Evolutionary conservation across 441 rosid species (phyloP), one percentile per base, ranked within the genome.

Genomic region (Adansonia gregorii): DNA sequence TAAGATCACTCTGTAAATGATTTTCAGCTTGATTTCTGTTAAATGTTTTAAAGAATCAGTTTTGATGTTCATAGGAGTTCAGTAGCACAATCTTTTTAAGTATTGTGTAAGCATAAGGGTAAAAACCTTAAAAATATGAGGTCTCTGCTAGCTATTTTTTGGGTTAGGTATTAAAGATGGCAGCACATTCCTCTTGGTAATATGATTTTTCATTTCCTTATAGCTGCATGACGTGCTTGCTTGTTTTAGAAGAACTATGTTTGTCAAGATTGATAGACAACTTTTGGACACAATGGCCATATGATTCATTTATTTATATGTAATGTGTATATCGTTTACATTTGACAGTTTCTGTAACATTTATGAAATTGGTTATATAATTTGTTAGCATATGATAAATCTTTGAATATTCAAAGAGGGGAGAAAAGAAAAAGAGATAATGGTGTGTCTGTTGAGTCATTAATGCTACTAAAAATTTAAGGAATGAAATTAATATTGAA

Each of bases 211-310:
- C 43, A 15, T 74, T 67, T 49, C n/a, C 35, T 69, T 5, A 41
- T 6, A 24, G 71, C 31, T 61, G 39, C 54, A 4, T 72, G 20
- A 45, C 1, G 3, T 15, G 27, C 70, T 63, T 71, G 46, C 51
- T 52, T 19, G n/a, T 71, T 31, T 45, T 69, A 27, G 72, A 49
- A 67, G 22, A 59, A 58, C 31, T 54, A 66, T 74, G 11, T 56
- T n/a, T 0, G 24, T 68, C 66, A 35, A 80, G 69, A 19, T 71
- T 67, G 46, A 46, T 45, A 11, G 45, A 76, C 8, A 27, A 41
- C 6, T 45, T 71, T 48, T 19, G 55, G 12, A 67, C 31, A 4
- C 12, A 66, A 20, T 22, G 1, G 12, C 43, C 8, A 10, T 49
- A 12, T 49, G 58, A 22, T 68, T 48, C 9, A 20, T 68, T 68